These are phyloP conservation scores for Przewalskia tangutica DNA, from an alignment of 257 asterid genomes.

Conservation along the genomic window DNA sequence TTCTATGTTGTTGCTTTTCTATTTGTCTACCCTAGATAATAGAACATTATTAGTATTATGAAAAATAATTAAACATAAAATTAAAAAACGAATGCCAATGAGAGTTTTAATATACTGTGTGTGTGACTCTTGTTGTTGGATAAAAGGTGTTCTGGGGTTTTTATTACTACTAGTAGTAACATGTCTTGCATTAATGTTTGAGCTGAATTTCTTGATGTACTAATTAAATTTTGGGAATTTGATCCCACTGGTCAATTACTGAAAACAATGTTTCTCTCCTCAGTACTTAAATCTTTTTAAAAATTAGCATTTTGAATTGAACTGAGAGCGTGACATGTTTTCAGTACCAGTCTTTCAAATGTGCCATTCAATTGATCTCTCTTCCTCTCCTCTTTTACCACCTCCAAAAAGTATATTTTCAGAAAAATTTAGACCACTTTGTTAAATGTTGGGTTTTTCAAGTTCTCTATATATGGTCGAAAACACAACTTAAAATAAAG, in stretches of 20 bases:
- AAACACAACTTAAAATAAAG: too few relatives aligned
- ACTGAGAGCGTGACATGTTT: not conserved
- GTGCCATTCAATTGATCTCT: not conserved
- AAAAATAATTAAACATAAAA: not conserved
- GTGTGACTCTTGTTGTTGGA: slow-evolving; percentile 6
- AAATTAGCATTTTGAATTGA: not conserved
- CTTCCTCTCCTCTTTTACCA: not conserved
- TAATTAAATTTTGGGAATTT: slow-evolving; percentile 16
- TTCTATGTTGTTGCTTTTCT: not conserved
- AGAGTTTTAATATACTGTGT: not conserved
- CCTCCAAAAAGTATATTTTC: too few relatives aligned
- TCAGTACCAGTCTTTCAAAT: not conserved
- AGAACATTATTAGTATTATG: not conserved
- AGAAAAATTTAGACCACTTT: not conserved
- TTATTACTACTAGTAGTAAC: not conserved
- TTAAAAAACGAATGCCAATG: not conserved
- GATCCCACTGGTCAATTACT: slow-evolving; percentile 16
- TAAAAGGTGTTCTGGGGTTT: slow-evolving; percentile 5
- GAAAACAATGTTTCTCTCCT: slow-evolving; percentile 21
- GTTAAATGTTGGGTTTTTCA: not conserved
- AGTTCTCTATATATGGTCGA: too few relatives aligned
- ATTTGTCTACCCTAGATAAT: not conserved
- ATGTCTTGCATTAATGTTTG: slow-evolving; percentile 18
- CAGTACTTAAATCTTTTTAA: not conserved
- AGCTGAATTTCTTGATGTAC: slow-evolving; percentile 11